phyloP scores from a whole-genome alignment of 129 eudicot genomes.

The Flaveria robusta region DNA sequence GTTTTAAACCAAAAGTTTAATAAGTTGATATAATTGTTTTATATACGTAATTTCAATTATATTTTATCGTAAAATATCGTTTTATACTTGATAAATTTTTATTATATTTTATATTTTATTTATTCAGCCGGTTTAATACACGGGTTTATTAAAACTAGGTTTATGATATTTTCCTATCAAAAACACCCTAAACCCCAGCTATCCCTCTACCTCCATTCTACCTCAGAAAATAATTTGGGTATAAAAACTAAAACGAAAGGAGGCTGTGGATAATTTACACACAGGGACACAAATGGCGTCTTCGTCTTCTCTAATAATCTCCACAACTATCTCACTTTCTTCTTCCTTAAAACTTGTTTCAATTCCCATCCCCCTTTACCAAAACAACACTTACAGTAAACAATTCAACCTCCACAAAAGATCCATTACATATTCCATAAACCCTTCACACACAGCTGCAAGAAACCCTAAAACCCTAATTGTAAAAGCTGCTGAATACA shows the following conservation, averaged over 20 bases:
- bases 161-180: too few relatives aligned
- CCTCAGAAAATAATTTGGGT: background rate
- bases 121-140: too few relatives aligned
- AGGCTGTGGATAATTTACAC: slow-evolving; percentile 28
- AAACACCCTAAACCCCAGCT: background rate
- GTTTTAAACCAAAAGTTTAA: too few relatives aligned
- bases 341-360: slow-evolving; percentile 35
- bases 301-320: slow-evolving; percentile 32
- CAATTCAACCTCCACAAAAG: slow-evolving; percentile 23
- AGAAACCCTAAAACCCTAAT: slow-evolving; percentile 49
- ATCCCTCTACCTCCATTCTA: background rate
- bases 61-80: too few relatives aligned
- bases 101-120: too few relatives aligned
- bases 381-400: background rate
- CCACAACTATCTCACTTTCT: slow-evolving; percentile 29
- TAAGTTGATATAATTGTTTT: too few relatives aligned
- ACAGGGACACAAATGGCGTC: slow-evolving; percentile 32
- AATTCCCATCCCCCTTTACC: slow-evolving; percentile 25
- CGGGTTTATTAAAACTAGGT: too few relatives aligned
- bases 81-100: too few relatives aligned
- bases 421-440: slow-evolving; percentile 5
- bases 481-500: slow-evolving; percentile 84
- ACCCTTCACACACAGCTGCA: slow-evolving; percentile 35
- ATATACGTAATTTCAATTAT: too few relatives aligned
- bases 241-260: background rate